phyloP scores from a whole-genome alignment of 108 stramenopile genomes.

The Cylindrotheca closterium region DNA sequence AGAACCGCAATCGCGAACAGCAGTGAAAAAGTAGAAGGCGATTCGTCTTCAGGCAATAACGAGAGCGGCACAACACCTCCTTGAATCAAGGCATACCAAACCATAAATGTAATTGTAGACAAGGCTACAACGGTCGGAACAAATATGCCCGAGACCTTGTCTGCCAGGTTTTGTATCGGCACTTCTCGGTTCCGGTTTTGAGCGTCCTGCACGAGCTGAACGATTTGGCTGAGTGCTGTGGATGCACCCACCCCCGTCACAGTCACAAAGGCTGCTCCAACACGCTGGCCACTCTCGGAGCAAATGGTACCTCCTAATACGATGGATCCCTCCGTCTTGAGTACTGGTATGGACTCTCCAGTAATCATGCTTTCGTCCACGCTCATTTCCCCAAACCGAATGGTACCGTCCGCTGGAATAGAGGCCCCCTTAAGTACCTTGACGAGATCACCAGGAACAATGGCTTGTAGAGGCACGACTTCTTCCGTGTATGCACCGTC shows the following conservation, averaged over 20 bases:
- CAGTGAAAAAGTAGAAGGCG: slow-evolving; percentile 36
- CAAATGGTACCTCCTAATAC: slow-evolving; percentile 75
- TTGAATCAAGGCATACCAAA: slow-evolving; percentile 57
- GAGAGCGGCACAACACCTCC: slow-evolving; percentile 17
- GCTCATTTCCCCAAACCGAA: slow-evolving; percentile 70
- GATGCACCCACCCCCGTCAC: slow-evolving; percentile 78
- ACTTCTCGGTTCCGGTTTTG: slow-evolving; percentile 79
- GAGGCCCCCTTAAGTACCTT: slow-evolving; percentile 71
- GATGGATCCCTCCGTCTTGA: slow-evolving; percentile 62
- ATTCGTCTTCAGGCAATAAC: slow-evolving; percentile 33
- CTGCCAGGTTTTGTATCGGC: slow-evolving; percentile 91
- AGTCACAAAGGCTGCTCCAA: slow-evolving; percentile 49
- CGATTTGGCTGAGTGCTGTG: slow-evolving; percentile 80
- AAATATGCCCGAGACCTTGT: slow-evolving; percentile 90
- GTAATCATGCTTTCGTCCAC: slow-evolving; percentile 93
- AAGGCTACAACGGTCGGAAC: slow-evolving; percentile 82
- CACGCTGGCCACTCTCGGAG: slow-evolving; percentile 28
- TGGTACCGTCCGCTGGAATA: slow-evolving; percentile 80
- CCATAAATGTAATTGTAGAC: slow-evolving; percentile 64
- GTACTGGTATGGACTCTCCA: slow-evolving; percentile 89
- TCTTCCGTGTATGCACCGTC: slow-evolving; percentile 32
- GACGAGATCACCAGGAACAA: slow-evolving; percentile 63
- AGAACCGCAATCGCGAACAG: slow-evolving; percentile 83
- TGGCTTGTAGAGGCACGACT: slow-evolving; percentile 23
- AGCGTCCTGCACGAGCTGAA: slow-evolving; percentile 93